A percentile compares a stretch with the other conserved stretches of the same genome.
Evolutionary conservation across 768 basidiomycete species (phyloP).

Genomic region (Leucosporidium creatinivorum): DNA sequence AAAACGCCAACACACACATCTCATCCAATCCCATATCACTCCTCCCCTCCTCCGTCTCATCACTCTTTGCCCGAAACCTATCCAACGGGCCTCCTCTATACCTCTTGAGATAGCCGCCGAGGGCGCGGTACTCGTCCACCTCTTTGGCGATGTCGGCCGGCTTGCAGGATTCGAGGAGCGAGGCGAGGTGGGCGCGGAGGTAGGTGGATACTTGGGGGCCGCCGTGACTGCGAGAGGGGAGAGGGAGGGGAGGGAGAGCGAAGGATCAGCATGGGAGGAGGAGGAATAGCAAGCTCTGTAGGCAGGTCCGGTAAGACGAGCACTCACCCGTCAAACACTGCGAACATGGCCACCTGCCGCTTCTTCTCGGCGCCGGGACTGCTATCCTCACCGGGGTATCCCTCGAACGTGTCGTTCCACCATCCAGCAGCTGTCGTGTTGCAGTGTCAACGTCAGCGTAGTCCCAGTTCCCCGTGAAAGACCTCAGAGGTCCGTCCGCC

Average conservation of each 20-base stretch:
- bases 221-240: conserved; percentile 22
- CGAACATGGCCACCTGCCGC: conserved; percentile 34
- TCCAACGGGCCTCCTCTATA: conserved; percentile 31
- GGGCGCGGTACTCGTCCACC: conserved; percentile 27
- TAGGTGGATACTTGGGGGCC: conserved; percentile 28
- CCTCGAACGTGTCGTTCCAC: conserved; percentile 17
- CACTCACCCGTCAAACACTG: conserved; percentile 35
- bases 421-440: conserved; percentile 15
- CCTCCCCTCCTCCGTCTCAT: conserved; percentile 10
- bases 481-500: too few relatives aligned
- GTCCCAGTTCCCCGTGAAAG: too few relatives aligned
- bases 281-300: too few relatives aligned
- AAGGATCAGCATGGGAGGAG: too few relatives aligned
- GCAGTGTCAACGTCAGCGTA: too few relatives aligned
- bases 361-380: background rate
- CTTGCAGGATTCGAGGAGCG: conserved; percentile 6
- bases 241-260: too few relatives aligned
- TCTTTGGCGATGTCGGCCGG: background rate
- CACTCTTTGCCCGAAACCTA: conserved; percentile 9
- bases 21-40: conserved; percentile 23
- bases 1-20: conserved; percentile 24
- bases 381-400: conserved; percentile 19
- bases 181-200: conserved; percentile 19
- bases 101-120: conserved; percentile 35
- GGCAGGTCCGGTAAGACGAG: too few relatives aligned